A percentile compares a stretch with the other conserved stretches of the same genome.
These are phyloP conservation scores for Pyronema domesticum DNA, from an alignment of 495 filamentous ascomycete species.

Conservation along the genomic window DNA sequence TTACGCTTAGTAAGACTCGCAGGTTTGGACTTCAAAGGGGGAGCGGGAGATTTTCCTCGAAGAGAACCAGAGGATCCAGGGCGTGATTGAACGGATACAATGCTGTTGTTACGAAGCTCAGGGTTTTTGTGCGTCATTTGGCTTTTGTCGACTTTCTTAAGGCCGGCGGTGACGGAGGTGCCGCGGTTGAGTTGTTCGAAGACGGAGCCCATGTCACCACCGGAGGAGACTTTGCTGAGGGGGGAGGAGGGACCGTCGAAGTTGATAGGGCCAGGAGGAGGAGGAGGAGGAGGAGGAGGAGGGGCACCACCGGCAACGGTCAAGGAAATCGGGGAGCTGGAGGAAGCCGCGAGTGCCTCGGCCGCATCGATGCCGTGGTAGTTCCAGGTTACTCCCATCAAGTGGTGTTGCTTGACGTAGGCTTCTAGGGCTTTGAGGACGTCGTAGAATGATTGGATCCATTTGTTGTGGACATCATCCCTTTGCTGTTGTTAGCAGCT, in stretches of 20 bases:
- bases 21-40: slow-evolving; percentile 83
- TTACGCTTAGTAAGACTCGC: slow-evolving; percentile 87
- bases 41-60: slow-evolving; percentile 63
- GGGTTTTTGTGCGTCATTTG: slow-evolving; percentile 99
- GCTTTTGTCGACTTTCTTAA: slow-evolving; percentile 82
- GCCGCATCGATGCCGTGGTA: slow-evolving; percentile 54
- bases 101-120: slow-evolving; percentile 54
- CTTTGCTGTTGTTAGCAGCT: slow-evolving; percentile 26
- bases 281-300: slow-evolving; percentile 69
- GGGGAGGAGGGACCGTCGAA: slow-evolving; percentile 19
- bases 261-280: slow-evolving; percentile 31
- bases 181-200: slow-evolving; percentile 85
- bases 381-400: slow-evolving; percentile 75
- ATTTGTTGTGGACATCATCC: slow-evolving; percentile 63
- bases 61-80: slow-evolving; percentile 35
- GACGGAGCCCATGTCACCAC: slow-evolving; percentile 56
- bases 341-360: slow-evolving; percentile 42
- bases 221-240: slow-evolving; percentile 12
- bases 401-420: slow-evolving; percentile 67
- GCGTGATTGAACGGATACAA: slow-evolving; percentile 38
- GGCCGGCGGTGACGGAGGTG: slow-evolving; percentile 60
- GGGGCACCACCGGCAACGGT: slow-evolving; percentile 30
- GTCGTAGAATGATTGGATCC: slow-evolving; percentile 71
- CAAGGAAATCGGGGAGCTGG: slow-evolving; percentile 36
- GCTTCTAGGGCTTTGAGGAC: slow-evolving; percentile 62